Base-by-base conservation (phyloP, 2,329 filamentous ascomycete genomes). In the Didymella glomerata region DNA sequence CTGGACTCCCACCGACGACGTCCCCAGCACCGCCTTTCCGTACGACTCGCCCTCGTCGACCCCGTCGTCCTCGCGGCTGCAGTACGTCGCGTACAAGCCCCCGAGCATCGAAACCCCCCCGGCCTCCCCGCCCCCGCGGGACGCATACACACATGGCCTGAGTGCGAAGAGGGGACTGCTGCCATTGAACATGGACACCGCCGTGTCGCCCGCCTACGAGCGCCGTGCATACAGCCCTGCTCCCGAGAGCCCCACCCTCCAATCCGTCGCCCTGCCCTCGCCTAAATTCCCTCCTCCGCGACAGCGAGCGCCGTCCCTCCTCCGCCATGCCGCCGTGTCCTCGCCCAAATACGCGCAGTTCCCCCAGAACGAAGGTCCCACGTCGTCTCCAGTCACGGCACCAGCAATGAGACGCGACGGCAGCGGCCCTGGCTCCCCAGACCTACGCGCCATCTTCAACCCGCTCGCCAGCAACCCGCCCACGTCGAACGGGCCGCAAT, bases 201-300 rank as follows among this genome's bases (percentile, higher is more conserved):
- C 68, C 46, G 48, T 54, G 11, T 48, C 64, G 3, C 65, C 71
- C 25, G 69, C 65, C 22, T 69, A 71, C 62, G 69, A 74, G 28
- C 67, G 70, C 54, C 61, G 64, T 24, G 60, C 64, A 25, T 72
- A 74, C 59, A 75, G 70, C 38, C 69, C 73, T 1, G 68, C 73
- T 4, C 67, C 68, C 14, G 66, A 70, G 24, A 76, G 73, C 60
- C 72, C 73, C 28, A 67, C 72, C 24, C 67, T 75, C 18, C 68
- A 64, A n/a, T 67, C 68, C 4, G 48, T 57, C 28, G 50, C 65
- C 34, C 57, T 73, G n/a, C 77, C 79, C 27, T 77, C 78, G 48
- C 79, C 80, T 36, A 78, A 81, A 55, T 73, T 79, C 22, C 70
- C 75, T 24, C 68, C 77, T 13, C 68, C 78, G 25, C 75, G 80